Conservation (phyloP, 2,329 filamentous ascomycete genomes). For the Coniochaeta hoffmannii region DNA sequence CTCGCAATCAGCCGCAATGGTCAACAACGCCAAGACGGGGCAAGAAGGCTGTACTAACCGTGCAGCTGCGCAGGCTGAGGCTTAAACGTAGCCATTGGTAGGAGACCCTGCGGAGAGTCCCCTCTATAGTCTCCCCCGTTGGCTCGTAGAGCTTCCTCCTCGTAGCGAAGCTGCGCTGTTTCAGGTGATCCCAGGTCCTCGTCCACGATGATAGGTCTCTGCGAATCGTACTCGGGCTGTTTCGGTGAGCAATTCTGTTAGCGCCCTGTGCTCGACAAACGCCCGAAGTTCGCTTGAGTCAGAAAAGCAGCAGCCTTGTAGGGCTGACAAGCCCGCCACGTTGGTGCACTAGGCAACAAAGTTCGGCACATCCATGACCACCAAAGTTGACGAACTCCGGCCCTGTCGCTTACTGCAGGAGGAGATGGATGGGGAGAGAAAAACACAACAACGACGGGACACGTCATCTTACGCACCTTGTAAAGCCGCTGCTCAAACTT, state of each 20-base stretch:
- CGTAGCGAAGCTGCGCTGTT: constrained; percentile 48
- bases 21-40: neutral
- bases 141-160: constrained; percentile 45
- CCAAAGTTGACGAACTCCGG: neutral
- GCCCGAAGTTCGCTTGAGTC: neutral
- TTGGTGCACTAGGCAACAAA: neutral
- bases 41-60: constrained; percentile 50
- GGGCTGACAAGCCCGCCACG: neutral
- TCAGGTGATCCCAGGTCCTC: constrained; percentile 51
- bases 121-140: constrained; percentile 45
- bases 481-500: constrained; percentile 49
- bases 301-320: neutral
- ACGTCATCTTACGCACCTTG: constrained; percentile 50
- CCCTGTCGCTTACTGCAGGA: neutral
- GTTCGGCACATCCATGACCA: neutral
- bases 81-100: constrained; percentile 84
- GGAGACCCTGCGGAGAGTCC: constrained; percentile 50
- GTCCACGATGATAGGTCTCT: constrained; percentile 51
- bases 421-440: neutral
- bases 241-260: neutral
- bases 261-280: neutral
- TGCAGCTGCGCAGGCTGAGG: constrained; percentile 68
- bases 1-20: constrained; percentile 12
- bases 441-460: neutral
- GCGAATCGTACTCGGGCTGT: constrained; percentile 45